Evolutionary conservation across 2,329 filamentous ascomycete genomes (phyloP), one percentile per base, ranked within the genome.

Genomic region (Trichoderma atrobrunneum): DNA sequence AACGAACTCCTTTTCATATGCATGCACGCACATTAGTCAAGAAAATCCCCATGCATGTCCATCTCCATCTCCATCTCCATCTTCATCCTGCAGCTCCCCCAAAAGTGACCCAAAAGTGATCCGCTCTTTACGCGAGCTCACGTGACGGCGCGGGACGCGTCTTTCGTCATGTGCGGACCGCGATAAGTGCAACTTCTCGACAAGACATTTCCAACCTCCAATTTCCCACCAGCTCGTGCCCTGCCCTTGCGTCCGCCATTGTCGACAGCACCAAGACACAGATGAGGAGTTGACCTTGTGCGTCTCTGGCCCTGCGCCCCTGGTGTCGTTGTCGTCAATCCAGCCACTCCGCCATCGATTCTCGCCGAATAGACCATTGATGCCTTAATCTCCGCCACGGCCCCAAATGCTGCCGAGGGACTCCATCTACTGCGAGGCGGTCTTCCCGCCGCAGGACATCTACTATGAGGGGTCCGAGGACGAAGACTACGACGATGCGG

Each of bases 381-480:
- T 72, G 72, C 72, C 72, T 72, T 74, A 66, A 66, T 65, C 66
- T 61, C 61, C 63, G 70, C 66, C 54, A 78, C 76, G 74, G 69
- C 72, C 61, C 30, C 73, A 7, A 7, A 73, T 75, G 43, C 79
- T 78, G 77, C 75, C 71, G 30, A 74, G 81, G 66, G 80, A 81
- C 61, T 77, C 76, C 2, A 80, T 88, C 32, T 86, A 89, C 75
- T 87, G 84, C 76, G 84, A 87, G 66, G 80, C 84, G 2, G 79
- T 78, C 10, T 81, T 81, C 57, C 65, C 75, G 21, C 76, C 82
- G 3, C 80, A 85, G 68, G 88, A 89, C 54, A 79, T 88, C 14
- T 80, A 90, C 18, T 87, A 84, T 73, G 81, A 84, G 8, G 86
- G 88, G n/a, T 88, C 87, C 7, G 89, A 92, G 60, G 83, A 89